A percentile compares a stretch with the other conserved stretches of the same genome.
These are phyloP conservation scores for Cryptococcus sp. DNA, from an alignment of 1,284 basidiomycete genomes.

Conservation along the genomic window DNA sequence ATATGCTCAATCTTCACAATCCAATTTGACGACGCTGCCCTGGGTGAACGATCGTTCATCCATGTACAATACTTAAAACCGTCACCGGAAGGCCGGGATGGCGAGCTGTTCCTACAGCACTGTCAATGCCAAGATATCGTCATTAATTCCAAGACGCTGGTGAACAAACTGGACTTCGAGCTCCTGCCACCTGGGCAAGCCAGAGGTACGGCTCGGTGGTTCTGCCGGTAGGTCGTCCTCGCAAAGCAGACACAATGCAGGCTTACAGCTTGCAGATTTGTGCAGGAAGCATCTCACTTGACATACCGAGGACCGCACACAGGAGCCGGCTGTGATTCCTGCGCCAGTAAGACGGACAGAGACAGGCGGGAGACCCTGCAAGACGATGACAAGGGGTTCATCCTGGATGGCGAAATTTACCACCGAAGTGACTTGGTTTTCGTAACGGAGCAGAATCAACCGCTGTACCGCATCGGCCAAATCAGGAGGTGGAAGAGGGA, in stretches of 20 bases:
- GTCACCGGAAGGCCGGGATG: neutral
- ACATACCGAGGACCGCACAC: constrained; percentile 2
- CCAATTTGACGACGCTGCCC: neutral
- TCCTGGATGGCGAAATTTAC: constrained; percentile 3
- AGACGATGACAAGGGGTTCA: neutral
- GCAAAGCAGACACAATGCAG: neutral
- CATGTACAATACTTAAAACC: neutral
- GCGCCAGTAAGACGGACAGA: neutral
- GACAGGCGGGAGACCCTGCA: neutral
- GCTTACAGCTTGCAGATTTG: constrained; percentile 5
- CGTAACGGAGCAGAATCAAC: constrained; percentile 12
- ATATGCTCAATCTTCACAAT: neutral
- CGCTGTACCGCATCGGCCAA: constrained; percentile 20
- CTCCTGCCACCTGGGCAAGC: neutral
- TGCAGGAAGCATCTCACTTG: constrained; percentile 2
- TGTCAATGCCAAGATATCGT: constrained; percentile 20
- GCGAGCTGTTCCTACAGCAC: constrained; percentile 19
- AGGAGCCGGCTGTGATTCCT: constrained; percentile 13
- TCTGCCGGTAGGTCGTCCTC: constrained; percentile 9
- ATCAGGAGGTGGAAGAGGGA: constrained; percentile 1
- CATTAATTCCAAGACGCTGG: neutral
- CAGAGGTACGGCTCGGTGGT: constrained; percentile 1
- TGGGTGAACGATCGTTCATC: neutral
- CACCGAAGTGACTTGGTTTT: constrained; percentile 28
- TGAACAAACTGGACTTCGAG: constrained; percentile 8